phyloP scores from a whole-genome alignment of 2,329 filamentous ascomycete species.

The Endocalyx cinctus region DNA sequence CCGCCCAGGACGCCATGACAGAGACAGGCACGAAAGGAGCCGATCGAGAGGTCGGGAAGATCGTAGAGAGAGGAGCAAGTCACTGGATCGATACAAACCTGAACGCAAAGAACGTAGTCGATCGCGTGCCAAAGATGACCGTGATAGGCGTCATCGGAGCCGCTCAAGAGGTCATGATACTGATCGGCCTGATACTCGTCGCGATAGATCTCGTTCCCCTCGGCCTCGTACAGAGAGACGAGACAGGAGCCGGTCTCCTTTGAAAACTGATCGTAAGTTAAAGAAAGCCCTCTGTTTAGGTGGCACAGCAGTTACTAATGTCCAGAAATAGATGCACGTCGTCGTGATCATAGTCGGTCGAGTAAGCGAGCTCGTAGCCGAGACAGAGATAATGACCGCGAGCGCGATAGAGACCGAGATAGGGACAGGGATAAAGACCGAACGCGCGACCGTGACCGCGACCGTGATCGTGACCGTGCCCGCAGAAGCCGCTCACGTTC shows the following conservation, averaged over 20 bases:
- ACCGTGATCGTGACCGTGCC: conserved; percentile 29
- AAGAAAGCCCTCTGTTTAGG: too few species aligned
- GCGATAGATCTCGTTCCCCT: conserved; percentile 27
- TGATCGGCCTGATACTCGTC: conserved; percentile 18
- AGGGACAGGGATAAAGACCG: conserved; percentile 15
- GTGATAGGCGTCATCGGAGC: conserved; percentile 24
- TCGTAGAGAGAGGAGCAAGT: conserved; percentile 21
- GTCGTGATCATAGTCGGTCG: conserved; percentile 17
- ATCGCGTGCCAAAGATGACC: conserved; percentile 23
- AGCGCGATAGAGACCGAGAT: conserved; percentile 16
- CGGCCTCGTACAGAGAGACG: conserved; percentile 22
- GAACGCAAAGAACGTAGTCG: conserved; percentile 23
- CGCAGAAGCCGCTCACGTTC: conserved; percentile 39
- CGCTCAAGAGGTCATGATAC: conserved; percentile 18
- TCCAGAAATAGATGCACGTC: too few species aligned
- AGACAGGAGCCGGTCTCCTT: conserved; percentile 22
- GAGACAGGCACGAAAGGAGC: conserved; percentile 24
- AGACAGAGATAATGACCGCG: conserved; percentile 16
- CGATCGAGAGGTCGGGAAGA: conserved; percentile 21
- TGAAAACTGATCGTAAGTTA: conserved; percentile 16
- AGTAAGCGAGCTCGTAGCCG: conserved; percentile 14
- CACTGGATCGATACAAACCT: conserved; percentile 24
- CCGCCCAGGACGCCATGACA: conserved; percentile 24
- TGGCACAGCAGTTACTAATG: too few species aligned
- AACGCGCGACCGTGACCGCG: conserved; percentile 14